phyloP scores from a whole-genome alignment of 1,139 yeast genomes.

The Lodderomyces theae region DNA sequence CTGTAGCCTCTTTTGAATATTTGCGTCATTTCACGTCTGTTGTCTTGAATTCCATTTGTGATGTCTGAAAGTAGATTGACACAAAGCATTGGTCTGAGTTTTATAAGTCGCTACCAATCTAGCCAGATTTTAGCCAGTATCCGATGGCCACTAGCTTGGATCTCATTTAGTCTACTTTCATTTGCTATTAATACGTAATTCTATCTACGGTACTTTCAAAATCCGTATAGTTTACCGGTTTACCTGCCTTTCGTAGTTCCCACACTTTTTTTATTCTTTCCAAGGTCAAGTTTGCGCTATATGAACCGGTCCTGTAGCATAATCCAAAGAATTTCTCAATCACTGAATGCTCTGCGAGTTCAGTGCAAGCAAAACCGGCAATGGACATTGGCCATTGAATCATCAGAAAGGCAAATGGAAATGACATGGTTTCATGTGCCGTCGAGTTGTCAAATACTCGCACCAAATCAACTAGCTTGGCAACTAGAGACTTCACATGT shows the following conservation, averaged over 20 bases:
- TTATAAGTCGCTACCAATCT: too few relatives aligned
- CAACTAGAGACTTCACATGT: constrained; percentile 27
- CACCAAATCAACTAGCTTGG: constrained; percentile 23
- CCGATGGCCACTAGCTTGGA: too few relatives aligned
- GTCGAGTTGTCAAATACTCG: constrained; percentile 19
- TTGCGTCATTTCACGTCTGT: background rate
- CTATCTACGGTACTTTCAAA: constrained; percentile 21
- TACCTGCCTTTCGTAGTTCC: constrained; percentile 29
- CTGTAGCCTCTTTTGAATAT: constrained; percentile 20
- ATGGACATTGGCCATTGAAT: constrained; percentile 58
- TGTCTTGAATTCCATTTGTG: too few relatives aligned
- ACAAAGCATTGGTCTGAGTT: too few relatives aligned
- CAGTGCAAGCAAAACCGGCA: constrained; percentile 52
- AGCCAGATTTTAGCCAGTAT: too few relatives aligned
- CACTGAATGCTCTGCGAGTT: constrained; percentile 36
- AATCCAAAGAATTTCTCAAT: constrained; percentile 41
- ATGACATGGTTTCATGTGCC: constrained; percentile 11
- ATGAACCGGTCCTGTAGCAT: constrained; percentile 42
- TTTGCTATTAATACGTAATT: constrained; percentile 20
- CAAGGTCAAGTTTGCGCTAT: constrained; percentile 43
- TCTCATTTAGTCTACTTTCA: too few relatives aligned
- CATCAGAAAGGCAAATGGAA: constrained; percentile 29
- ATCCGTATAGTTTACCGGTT: constrained; percentile 22
- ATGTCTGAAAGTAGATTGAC: too few relatives aligned
- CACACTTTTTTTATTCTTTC: constrained; percentile 38